Base-by-base conservation (phyloP, 169 alveolate genomes). In the Sarcocystis neurona region DNA sequence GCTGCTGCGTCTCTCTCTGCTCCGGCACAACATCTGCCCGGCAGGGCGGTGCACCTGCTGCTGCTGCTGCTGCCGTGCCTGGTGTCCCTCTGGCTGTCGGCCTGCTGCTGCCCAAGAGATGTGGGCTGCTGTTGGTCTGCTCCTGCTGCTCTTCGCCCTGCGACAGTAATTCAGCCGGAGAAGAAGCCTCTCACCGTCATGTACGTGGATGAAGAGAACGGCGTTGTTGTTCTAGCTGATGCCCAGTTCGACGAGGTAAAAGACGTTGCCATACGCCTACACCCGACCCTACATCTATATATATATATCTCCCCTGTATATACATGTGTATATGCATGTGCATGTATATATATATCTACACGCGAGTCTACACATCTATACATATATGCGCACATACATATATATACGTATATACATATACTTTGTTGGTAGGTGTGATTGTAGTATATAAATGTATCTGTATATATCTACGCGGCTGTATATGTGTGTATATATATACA, bases 101-200 rank as follows among this genome's bases (percentile, higher is more conserved):
- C 8, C 43, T n/a, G 46, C 39, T 37, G n/a, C 32, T 18, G 27
- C 75, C 32, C 75, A 20, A 15, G 39, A 2, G 39, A 20, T 3
- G 60, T 15, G 60, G 15, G 41, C 10, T 72, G 2, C 82, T 39
- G 34, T 32, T 6, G 15, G 39, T 72, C 27, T 39, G 58, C 41
- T 32, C 12, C 8, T 1, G n/a, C 50, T 70, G 8, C 8, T 23
- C 50, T 27, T 23, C 56, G 34, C 27, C n/a, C n/a, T n/a, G n/a
- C n/a, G n/a, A 32, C 89, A 84, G 89, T 27, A 32, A 84, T 84
- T n/a, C 80, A 84, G 32, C 89, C 89, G 30, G 89, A 84, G 74
- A 84, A 84, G 84, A 47, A 44, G 70, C n/a, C 53, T n/a, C 48
- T 66, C 70, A 80, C 63, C 58, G 84, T 84, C 20, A 84, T 84